These are phyloP conservation scores for Paraphoma chrysanthemicola DNA, from an alignment of 2,329 filamentous ascomycete species.

Conservation along the genomic window DNA sequence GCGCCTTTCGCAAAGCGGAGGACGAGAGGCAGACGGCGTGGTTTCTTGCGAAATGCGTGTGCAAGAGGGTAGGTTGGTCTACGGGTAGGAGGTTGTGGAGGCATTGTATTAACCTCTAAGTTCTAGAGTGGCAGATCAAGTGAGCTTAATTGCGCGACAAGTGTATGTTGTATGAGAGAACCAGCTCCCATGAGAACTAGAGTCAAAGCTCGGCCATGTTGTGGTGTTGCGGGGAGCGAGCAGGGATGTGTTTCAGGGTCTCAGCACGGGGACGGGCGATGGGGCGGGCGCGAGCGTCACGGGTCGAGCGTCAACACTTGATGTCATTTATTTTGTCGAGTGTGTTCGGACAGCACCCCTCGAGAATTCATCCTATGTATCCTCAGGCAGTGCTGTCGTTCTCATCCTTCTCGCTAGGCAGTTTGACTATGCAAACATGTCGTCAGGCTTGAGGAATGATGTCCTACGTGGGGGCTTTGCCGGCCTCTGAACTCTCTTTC, in stretches of 20 bases:
- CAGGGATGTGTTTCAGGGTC: background rate
- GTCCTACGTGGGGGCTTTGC: background rate
- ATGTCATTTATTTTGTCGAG: background rate
- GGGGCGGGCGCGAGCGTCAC: background rate
- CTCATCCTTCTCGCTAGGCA: background rate
- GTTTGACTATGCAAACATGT: background rate
- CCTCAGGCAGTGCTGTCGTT: background rate
- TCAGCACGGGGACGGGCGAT: too few relatives aligned
- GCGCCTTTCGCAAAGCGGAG: constrained; percentile 70
- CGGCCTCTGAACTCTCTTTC: background rate
- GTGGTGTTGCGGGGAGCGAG: background rate
- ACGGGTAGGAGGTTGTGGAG: constrained; percentile 17
- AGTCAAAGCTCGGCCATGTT: background rate
- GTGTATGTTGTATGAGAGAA: background rate
- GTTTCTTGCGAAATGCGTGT: constrained; percentile 54
- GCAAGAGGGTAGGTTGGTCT: constrained; percentile 55
- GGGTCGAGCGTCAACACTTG: background rate
- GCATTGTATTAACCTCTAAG: constrained; percentile 1
- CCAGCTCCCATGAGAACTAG: background rate
- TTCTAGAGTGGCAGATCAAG: too few relatives aligned
- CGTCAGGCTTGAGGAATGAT: too few relatives aligned
- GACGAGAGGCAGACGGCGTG: constrained; percentile 66
- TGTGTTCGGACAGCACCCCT: background rate
- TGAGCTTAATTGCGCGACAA: too few relatives aligned
- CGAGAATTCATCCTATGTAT: too few relatives aligned